phyloP scores from a whole-genome alignment of 1,139 yeast genomes.

The Pichia kudriavzevii region DNA sequence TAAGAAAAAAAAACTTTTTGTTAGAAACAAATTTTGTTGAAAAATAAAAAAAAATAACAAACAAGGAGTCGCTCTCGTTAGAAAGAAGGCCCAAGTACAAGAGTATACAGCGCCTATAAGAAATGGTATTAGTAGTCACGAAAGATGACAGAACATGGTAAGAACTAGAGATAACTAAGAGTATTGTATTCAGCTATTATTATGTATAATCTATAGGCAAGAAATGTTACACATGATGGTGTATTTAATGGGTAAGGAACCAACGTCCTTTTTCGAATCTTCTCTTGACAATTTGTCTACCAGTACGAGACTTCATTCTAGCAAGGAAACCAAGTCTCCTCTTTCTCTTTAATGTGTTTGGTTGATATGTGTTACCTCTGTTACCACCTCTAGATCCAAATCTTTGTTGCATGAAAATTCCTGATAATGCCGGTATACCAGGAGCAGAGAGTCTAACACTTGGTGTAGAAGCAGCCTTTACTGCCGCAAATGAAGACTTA shows the following conservation, averaged over 20 bases:
- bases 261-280: conserved; percentile 90
- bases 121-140: too few species aligned
- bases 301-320: conserved; percentile 70
- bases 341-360: conserved; percentile 83
- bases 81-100: too few species aligned
- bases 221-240: background rate
- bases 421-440: conserved; percentile 11
- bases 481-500: conserved; percentile 4
- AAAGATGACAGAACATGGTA: too few species aligned
- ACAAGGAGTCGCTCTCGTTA: too few species aligned
- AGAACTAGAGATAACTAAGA: too few species aligned
- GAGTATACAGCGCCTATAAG: too few species aligned
- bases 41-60: too few species aligned
- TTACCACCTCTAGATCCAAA: conserved; percentile 62
- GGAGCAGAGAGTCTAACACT: conserved; percentile 9
- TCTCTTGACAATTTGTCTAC: conserved; percentile 70
- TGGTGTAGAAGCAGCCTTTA: conserved; percentile 1
- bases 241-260: conserved; percentile 69
- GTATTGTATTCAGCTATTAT: too few species aligned
- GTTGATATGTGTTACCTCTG: conserved; percentile 93
- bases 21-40: too few species aligned
- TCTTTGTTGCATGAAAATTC: conserved; percentile 23
- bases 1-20: too few species aligned
- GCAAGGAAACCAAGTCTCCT: conserved; percentile 87
- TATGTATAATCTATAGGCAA: conserved; percentile 1